phyloP scores from a whole-genome alignment of 2,329 filamentous ascomycete species.

The Calonectria leucothoes region DNA sequence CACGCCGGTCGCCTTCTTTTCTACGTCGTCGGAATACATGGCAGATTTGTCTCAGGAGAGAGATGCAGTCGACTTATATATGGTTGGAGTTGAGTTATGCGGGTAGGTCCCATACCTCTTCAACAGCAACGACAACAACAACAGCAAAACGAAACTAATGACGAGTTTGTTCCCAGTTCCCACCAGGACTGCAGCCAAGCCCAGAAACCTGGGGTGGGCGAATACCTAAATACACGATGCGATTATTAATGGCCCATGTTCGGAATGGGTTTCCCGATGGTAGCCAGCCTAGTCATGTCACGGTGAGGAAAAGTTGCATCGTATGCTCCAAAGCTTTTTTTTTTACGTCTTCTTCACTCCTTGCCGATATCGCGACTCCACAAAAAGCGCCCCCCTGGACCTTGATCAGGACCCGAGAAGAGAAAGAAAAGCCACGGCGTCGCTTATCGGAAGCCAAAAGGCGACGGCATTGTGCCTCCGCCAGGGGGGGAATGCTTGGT shows the following conservation, averaged over 20 bases:
- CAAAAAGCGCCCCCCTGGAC: neutral
- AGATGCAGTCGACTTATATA: neutral
- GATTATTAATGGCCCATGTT: slow-evolving; percentile 8
- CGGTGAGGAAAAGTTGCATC: neutral
- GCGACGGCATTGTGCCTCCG: slow-evolving; percentile 16
- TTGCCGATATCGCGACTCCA: slow-evolving; percentile 25
- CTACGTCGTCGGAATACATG: slow-evolving; percentile 35
- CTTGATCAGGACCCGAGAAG: neutral
- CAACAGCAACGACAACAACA: neutral
- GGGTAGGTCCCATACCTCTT: slow-evolving; percentile 19
- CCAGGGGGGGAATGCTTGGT: neutral
- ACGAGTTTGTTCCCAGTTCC: neutral
- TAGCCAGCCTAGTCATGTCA: neutral
- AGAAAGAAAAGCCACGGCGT: neutral
- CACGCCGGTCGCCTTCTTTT: slow-evolving; percentile 27
- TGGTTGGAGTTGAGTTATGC: slow-evolving; percentile 6
- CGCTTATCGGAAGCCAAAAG: slow-evolving; percentile 1
- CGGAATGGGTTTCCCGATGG: neutral
- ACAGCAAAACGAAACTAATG: neutral
- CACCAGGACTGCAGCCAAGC: neutral
- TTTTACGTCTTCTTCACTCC: neutral
- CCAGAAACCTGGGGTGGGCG: slow-evolving; percentile 7
- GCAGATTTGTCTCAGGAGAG: neutral
- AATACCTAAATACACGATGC: slow-evolving; percentile 31
- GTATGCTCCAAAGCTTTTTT: neutral